Conservation (phyloP, 2,329 filamentous ascomycete genomes). For the Macroventuria anomochaeta region DNA sequence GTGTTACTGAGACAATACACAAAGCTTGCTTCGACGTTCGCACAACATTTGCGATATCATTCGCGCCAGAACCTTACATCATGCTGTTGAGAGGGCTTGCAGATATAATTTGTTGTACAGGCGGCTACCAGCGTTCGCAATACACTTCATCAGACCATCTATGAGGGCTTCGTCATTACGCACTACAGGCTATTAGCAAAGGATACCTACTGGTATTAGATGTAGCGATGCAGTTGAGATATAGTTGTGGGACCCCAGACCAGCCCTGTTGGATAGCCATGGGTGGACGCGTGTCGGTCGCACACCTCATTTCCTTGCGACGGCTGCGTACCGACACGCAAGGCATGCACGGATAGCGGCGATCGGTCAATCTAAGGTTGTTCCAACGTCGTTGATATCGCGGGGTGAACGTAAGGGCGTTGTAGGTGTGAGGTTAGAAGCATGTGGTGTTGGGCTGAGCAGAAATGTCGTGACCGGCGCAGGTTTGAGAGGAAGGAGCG, state of each 20-base stretch:
- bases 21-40: constrained; percentile 15
- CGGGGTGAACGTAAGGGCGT: constrained; percentile 2
- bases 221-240: not conserved
- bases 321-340: constrained; percentile 9
- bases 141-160: not conserved
- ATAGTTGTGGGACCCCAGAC: constrained; percentile 3
- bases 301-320: constrained; percentile 15
- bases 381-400: constrained; percentile 8
- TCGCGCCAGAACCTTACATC: constrained; percentile 11
- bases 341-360: constrained; percentile 4
- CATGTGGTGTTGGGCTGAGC: not conserved
- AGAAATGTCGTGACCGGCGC: not conserved
- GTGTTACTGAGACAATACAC: constrained; percentile 20
- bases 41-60: constrained; percentile 8
- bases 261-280: constrained; percentile 1
- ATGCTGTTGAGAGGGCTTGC: constrained; percentile 7
- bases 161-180: too few relatives aligned
- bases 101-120: not conserved
- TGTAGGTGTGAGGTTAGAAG: not conserved
- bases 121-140: not conserved
- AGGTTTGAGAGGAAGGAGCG: not conserved
- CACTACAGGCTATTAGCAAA: not conserved
- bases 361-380: constrained; percentile 11
- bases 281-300: constrained; percentile 11
- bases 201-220: not conserved